phyloP scores from a whole-genome alignment of 441 rosid genomes.

The Pelargonium myrrhifolium region DNA sequence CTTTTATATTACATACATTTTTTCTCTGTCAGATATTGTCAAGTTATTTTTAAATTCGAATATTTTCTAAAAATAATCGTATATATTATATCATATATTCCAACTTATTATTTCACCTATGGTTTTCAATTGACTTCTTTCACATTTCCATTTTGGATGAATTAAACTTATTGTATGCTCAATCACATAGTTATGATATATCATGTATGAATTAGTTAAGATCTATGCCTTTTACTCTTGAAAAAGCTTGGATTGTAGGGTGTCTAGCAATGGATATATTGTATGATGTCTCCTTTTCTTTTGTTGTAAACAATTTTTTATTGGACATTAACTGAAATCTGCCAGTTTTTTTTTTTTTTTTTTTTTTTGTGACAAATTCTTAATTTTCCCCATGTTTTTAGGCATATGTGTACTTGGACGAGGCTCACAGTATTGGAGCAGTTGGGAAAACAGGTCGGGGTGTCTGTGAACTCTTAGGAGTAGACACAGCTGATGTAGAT shows the following conservation, averaged over 20 bases:
- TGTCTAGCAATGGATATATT: background rate
- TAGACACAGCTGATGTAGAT: conserved; percentile 79
- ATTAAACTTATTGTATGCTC: background rate
- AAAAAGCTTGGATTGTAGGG: background rate
- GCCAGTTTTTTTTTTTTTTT: background rate
- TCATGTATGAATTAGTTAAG: background rate
- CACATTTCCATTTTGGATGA: background rate
- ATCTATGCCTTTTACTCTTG: background rate
- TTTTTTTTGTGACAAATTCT: too few species aligned
- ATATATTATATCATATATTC: background rate
- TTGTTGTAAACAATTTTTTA: background rate
- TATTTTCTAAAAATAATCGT: too few species aligned
- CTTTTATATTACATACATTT: background rate
- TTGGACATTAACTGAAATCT: background rate
- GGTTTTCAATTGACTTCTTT: background rate
- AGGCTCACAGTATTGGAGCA: conserved; percentile 94
- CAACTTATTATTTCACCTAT: background rate
- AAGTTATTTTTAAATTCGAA: too few species aligned
- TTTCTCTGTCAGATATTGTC: too few species aligned
- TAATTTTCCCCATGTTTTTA: conserved; percentile 17
- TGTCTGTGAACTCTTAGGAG: conserved; percentile 85
- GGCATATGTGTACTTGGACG: conserved; percentile 74
- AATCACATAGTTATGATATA: background rate
- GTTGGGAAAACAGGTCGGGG: conserved; percentile 85
- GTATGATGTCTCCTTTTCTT: background rate